phyloP scores from a whole-genome alignment of 2,329 filamentous ascomycete genomes.

The Aureobasidium vineae region DNA sequence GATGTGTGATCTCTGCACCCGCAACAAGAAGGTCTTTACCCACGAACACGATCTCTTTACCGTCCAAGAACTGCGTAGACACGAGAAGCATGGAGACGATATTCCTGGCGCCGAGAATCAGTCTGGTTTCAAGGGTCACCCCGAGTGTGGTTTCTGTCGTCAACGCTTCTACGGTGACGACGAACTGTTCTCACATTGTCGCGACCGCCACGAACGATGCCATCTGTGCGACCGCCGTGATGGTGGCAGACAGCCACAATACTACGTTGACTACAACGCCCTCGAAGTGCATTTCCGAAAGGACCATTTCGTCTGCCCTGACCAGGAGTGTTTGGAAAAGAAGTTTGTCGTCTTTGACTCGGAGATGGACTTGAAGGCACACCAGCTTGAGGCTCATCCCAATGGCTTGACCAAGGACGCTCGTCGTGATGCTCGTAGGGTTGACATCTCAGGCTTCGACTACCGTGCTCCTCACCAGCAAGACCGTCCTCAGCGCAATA shows the following conservation, averaged over 20 bases:
- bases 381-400: conserved; percentile 81
- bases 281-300: conserved; percentile 83
- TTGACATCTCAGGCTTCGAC: conserved; percentile 86
- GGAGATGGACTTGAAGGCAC: conserved; percentile 90
- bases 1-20: conserved; percentile 86
- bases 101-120: conserved; percentile 85
- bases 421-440: conserved; percentile 75
- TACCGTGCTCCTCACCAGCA: conserved; percentile 68
- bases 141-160: conserved; percentile 88
- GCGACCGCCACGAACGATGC: conserved; percentile 91
- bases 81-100: conserved; percentile 90
- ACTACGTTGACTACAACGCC: conserved; percentile 84
- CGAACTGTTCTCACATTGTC: conserved; percentile 89
- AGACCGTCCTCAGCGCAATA: conserved; percentile 51
- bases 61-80: conserved; percentile 72
- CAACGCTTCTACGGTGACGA: conserved; percentile 94
- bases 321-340: conserved; percentile 88
- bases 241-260: conserved; percentile 70
- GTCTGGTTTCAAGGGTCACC: conserved; percentile 94
- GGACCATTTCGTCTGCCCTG: conserved; percentile 81
- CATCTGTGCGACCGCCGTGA: conserved; percentile 81
- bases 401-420: conserved; percentile 78
- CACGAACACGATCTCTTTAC: conserved; percentile 96
- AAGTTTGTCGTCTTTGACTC: conserved; percentile 97
- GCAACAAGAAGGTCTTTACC: conserved; percentile 97